phyloP scores from a whole-genome alignment of 495 filamentous ascomycete genomes.

The Daldinia concentrica region DNA sequence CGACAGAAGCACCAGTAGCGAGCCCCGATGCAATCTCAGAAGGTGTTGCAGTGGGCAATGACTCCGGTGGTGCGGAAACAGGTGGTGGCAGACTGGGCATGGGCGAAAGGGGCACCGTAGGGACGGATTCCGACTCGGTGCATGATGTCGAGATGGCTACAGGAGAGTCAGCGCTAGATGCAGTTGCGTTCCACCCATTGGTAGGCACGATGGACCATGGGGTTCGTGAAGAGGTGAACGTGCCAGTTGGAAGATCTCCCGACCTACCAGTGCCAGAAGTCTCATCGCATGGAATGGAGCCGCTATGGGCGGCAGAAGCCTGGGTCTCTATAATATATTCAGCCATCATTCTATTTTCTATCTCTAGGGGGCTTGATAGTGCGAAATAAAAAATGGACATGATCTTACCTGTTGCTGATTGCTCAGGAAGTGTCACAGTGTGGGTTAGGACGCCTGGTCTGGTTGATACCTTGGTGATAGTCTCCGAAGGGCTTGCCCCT shows the following conservation, averaged over 20 bases:
- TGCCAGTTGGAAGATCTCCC: constrained; percentile 27
- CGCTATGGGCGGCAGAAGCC: constrained; percentile 21
- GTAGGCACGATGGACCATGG: constrained; percentile 43
- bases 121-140: constrained; percentile 16
- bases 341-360: not conserved
- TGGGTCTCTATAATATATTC: constrained; percentile 20
- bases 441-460: constrained; percentile 21
- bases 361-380: not conserved
- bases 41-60: constrained; percentile 1
- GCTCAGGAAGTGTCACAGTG: constrained; percentile 29
- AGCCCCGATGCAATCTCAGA: constrained; percentile 8
- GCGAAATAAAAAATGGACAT: not conserved
- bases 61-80: constrained; percentile 28
- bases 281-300: constrained; percentile 25
- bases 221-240: constrained; percentile 32
- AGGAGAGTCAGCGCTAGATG: constrained; percentile 13
- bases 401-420: constrained; percentile 25
- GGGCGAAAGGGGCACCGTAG: constrained; percentile 18
- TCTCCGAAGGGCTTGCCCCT: constrained; percentile 3
- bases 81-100: constrained; percentile 40
- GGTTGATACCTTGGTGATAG: constrained; percentile 22
- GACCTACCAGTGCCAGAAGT: constrained; percentile 25
- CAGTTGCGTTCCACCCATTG: constrained; percentile 44
- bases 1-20: constrained; percentile 22
- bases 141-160: constrained; percentile 16